phyloP scores from a whole-genome alignment of 306 rosid genomes.

The Lablab purpureus region DNA sequence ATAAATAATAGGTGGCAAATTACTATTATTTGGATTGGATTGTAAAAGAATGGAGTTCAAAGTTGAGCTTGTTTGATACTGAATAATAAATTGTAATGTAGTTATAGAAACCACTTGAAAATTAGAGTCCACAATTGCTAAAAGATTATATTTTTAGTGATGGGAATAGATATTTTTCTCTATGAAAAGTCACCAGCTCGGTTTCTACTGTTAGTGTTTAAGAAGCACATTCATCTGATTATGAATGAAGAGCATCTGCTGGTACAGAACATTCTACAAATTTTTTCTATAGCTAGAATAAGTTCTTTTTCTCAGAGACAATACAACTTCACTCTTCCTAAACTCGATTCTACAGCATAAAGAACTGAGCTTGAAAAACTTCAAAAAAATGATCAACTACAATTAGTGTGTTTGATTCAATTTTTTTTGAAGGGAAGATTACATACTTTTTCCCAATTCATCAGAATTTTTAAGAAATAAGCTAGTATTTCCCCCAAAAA shows the following conservation, averaged over 20 bases:
- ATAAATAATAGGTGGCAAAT: background rate
- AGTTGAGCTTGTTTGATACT: background rate
- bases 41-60: constrained; percentile 18
- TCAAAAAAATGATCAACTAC: constrained; percentile 17
- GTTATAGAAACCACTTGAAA: constrained; percentile 7
- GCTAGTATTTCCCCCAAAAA: background rate
- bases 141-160: background rate
- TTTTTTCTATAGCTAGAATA: background rate
- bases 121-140: background rate
- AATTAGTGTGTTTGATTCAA: background rate
- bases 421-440: background rate
- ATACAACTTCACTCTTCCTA: background rate
- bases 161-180: background rate
- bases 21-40: background rate
- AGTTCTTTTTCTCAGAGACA: background rate
- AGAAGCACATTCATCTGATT: background rate
- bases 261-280: background rate
- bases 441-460: background rate
- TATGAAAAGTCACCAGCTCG: background rate
- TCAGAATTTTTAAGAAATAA: background rate
- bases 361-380: constrained; percentile 10
- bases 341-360: background rate
- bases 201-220: background rate
- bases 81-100: background rate
- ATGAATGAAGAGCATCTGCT: background rate